Base-by-base conservation (phyloP, 1,284 basidiomycete species). In the Sanguinoderma infundibulare region DNA sequence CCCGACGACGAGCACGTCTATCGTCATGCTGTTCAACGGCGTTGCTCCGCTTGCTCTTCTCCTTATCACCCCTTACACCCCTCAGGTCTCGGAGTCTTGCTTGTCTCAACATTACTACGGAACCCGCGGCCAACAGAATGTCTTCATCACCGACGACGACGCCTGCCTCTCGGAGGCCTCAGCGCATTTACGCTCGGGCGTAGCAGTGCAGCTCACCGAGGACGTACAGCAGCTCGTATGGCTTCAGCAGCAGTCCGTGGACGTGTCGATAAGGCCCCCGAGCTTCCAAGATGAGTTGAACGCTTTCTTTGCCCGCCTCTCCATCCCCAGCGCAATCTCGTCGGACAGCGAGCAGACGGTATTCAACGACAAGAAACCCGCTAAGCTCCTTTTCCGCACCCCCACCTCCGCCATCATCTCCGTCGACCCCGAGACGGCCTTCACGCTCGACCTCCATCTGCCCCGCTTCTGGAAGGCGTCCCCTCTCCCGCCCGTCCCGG, bases 401-500 rank as follows among this genome's bases (percentile, higher is more conserved):
- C 46, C 69, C 2, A 75, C 75, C 24, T 79, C 81, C 22, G 79
- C 81, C 1, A 72, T 89, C 8, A 59, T 87, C 32, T 81, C 83
- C 3, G 69, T 87, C 40, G 72, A 72, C 61, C 62, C 69, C 5
- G 69, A 72, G 9, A 70, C 73, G 17, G 80, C 78, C 38, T 69
- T 68, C 58, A 69, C 70, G 22, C 75, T 86, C 60, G 85, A 87
- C 68, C 76, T 75, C 51, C 57, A 82, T 62, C 78, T 91, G 28
- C 87, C 88, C 1, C 80, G 77, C 20, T 86, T 83, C 74, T 90
- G 87, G 84, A 89, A 83, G 66, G 79, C 84, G 2, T 81, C 79
- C 5, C 75, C 83, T 1, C 74, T 91, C 20, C 83, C 87, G 2
- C 57, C 68, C 6, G 62, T 69, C 0, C 85, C 89, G 5, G 67